Conservation (phyloP, 306 rosid genomes). For the Begonia loranthoides region DNA sequence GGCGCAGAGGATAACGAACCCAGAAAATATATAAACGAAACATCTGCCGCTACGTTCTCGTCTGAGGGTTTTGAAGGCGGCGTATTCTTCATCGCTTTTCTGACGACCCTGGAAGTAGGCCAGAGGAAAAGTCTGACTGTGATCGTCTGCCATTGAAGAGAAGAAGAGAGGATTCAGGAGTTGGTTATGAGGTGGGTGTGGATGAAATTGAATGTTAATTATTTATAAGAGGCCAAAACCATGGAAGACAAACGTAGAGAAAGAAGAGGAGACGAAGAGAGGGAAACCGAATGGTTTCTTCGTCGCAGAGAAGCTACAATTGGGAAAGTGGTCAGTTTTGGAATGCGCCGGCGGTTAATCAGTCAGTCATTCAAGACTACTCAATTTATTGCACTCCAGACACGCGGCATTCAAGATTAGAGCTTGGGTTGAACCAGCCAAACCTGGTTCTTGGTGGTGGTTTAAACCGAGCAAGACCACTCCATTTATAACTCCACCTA, state of each 20-base stretch:
- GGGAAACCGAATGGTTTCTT: background rate
- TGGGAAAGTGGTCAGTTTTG: conserved; percentile 2
- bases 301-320: background rate
- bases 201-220: background rate
- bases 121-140: conserved; percentile 21
- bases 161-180: background rate
- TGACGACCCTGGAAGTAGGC: conserved; percentile 10
- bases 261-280: background rate
- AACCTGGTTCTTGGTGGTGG: too few relatives aligned
- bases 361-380: too few relatives aligned
- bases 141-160: conserved; percentile 13
- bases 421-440: too few relatives aligned
- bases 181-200: background rate
- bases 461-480: too few relatives aligned
- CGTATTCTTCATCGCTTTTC: conserved; percentile 21
- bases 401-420: too few relatives aligned
- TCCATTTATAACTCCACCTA: too few relatives aligned
- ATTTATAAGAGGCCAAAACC: background rate
- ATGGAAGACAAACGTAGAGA: background rate
- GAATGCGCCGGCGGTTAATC: conserved; percentile 9
- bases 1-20: conserved; percentile 23
- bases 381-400: too few relatives aligned
- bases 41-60: conserved; percentile 39
- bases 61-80: conserved; percentile 15
- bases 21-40: conserved; percentile 33